Percentiles rank a stretch among this genome's conserved stretches.
Conservation (phyloP, 1,139 yeast species). For the Taphrina communis region DNA sequence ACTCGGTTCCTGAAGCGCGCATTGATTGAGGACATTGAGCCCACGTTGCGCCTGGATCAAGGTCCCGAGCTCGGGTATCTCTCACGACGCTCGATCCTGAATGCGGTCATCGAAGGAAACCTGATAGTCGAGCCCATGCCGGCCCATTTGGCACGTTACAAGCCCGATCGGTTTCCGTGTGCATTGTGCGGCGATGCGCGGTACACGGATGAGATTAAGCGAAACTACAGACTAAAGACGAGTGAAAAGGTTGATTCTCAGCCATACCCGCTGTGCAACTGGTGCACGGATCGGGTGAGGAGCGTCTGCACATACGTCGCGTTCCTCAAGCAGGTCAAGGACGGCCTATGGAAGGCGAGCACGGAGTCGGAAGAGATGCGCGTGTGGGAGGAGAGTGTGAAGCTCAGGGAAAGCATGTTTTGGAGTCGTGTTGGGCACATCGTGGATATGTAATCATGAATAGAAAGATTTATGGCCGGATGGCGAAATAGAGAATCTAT, state of each 20-base stretch:
- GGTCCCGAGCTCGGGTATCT: slow-evolving; percentile 70
- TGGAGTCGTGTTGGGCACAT: slow-evolving; percentile 79
- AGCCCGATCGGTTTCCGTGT: slow-evolving; percentile 47
- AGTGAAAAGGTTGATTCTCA: slow-evolving; percentile 49
- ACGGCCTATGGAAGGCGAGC: slow-evolving; percentile 60
- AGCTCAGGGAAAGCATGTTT: slow-evolving; percentile 67
- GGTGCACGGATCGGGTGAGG: slow-evolving; percentile 78
- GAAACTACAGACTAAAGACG: slow-evolving; percentile 44
- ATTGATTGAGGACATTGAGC: slow-evolving; percentile 80
- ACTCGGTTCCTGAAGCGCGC: slow-evolving; percentile 69
- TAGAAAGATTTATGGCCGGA: slow-evolving; percentile 1
- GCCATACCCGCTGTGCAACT: slow-evolving; percentile 78
- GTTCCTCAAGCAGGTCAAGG: slow-evolving; percentile 68
- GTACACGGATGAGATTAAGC: slow-evolving; percentile 39
- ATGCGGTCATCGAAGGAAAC: slow-evolving; percentile 75
- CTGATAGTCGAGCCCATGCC: slow-evolving; percentile 86
- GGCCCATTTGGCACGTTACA: slow-evolving; percentile 49
- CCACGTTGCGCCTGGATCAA: slow-evolving; percentile 63
- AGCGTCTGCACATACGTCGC: slow-evolving; percentile 80
- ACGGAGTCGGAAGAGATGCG: slow-evolving; percentile 53
- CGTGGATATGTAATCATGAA: slow-evolving; percentile 19
- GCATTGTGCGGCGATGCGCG: slow-evolving; percentile 46
- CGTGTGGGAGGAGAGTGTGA: slow-evolving; percentile 65
- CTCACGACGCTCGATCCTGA: slow-evolving; percentile 64
- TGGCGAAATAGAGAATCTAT: too few relatives aligned